A percentile compares a stretch with the other conserved stretches of the same genome.
phyloP scores from a whole-genome alignment of 495 filamentous ascomycete species.

The Penicillium cosmopolitanum region DNA sequence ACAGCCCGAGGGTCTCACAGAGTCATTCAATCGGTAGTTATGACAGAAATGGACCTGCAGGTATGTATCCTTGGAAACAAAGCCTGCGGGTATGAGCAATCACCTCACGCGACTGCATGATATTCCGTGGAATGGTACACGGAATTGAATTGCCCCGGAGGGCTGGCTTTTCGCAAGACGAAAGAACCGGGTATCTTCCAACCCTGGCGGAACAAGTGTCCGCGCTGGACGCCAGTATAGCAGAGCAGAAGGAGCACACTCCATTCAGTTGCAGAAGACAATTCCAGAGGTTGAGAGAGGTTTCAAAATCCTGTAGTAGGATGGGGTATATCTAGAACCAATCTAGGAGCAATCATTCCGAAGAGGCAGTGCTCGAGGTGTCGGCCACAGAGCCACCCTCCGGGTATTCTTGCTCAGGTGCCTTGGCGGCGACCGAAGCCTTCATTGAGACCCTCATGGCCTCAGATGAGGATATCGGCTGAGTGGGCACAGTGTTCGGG shows the following conservation, averaged over 20 bases:
- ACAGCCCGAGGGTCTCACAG: not conserved
- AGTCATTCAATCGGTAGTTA: slow-evolving; percentile 1
- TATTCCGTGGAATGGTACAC: not conserved
- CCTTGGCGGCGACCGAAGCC: not conserved
- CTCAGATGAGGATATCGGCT: slow-evolving; percentile 32
- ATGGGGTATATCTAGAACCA: not conserved
- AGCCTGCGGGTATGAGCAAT: not conserved
- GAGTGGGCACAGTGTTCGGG: slow-evolving; percentile 37
- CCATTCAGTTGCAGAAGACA: not conserved
- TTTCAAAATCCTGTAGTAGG: not conserved
- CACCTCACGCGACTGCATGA: not conserved
- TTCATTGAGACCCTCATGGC: slow-evolving; percentile 14
- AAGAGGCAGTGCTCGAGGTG: not conserved
- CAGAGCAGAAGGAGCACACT: not conserved
- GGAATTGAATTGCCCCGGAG: not conserved
- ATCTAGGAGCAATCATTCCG: not conserved
- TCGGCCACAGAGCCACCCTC: not conserved
- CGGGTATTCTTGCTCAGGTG: not conserved
- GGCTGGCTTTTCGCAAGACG: not conserved
- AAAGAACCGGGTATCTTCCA: not conserved
- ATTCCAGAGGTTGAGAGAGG: not conserved
- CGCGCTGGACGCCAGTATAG: slow-evolving; percentile 1
- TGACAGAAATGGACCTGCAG: not conserved
- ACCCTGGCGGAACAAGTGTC: not conserved
- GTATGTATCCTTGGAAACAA: not conserved